Base-by-base conservation (phyloP, 2,329 filamentous ascomycete species). In the Penicillium sp. region DNA sequence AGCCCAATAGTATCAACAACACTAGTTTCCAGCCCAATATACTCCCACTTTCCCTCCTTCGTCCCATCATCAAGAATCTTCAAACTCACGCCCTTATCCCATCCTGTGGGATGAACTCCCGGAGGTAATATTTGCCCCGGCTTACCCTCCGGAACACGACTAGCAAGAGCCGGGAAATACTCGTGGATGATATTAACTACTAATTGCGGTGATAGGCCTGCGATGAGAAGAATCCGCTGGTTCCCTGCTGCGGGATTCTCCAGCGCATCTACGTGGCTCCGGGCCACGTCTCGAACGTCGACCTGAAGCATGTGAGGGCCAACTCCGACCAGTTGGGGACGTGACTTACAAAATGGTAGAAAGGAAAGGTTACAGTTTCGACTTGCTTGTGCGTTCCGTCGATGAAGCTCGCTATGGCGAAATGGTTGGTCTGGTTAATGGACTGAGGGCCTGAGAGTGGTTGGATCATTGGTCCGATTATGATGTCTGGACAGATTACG, bases 391-490 rank as follows among this genome's bases (percentile, higher is more conserved):
- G 35, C 4, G 49, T 58, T 27, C 53, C 58, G 32, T 60, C 47
- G n/a, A 60, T 54, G 16, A 60, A 60, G 38, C 46, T 59, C 5
- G 39, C 40, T 16, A 59, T 54, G 0, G 57, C 53, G 26, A 60
- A 55, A 2, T 54, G 31, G 29, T 59, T 60, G 2, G 50, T 60
- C 46, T 58, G 46, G 31, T 58, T 58, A 36, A 60, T 53, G 2
- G 53, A 54, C 1, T 27, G 23, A 0, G 54, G 47, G 1, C 57
- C 54, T 5, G 36, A 39, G 3, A 57, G 51, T 1, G 51, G 50
- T 34, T 60, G 58, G 2, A 52, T 40, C 54, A 59, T 59, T 2
- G 55, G 58, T 1, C 57, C 58, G 0, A 35, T 57, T 35, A 60
- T 54, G 14, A 60, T 57, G 20, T 56, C 55, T 7, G 57, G 51